Evolutionary conservation across 1,284 basidiomycete species (phyloP).

Genomic region (Boletus mariae): DNA sequence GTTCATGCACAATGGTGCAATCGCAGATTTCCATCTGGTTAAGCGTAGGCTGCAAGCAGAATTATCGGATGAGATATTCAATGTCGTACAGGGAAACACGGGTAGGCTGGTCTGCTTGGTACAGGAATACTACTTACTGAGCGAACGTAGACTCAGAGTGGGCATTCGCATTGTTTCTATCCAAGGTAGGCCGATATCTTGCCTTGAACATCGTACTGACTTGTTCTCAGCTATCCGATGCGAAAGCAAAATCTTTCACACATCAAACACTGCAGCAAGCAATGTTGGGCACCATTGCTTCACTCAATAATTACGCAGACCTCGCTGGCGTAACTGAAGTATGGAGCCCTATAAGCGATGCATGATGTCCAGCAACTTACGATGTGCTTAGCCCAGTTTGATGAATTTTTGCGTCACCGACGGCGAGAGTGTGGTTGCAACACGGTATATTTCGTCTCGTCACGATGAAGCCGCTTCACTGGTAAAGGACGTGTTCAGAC

Average conservation of each 20-base stretch:
- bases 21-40: slow-evolving; percentile 77
- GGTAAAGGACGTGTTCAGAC: slow-evolving; percentile 37
- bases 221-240: slow-evolving; percentile 66
- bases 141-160: slow-evolving; percentile 79
- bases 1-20: slow-evolving; percentile 96
- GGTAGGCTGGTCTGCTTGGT: slow-evolving; percentile 44
- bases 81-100: slow-evolving; percentile 88
- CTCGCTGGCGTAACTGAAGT: slow-evolving; percentile 73
- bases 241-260: slow-evolving; percentile 67
- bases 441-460: slow-evolving; percentile 90
- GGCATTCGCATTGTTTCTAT: slow-evolving; percentile 89
- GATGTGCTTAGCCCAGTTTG: slow-evolving; percentile 65
- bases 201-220: slow-evolving; percentile 2
- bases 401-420: slow-evolving; percentile 98
- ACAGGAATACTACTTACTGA: slow-evolving; percentile 1
- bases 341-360: slow-evolving; percentile 12
- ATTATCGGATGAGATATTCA: slow-evolving; percentile 80
- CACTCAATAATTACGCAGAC: slow-evolving; percentile 75
- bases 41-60: slow-evolving; percentile 76
- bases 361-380: slow-evolving; percentile 7
- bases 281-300: slow-evolving; percentile 82
- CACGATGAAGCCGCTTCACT: slow-evolving; percentile 92
- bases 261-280: slow-evolving; percentile 66
- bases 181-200: slow-evolving; percentile 52
- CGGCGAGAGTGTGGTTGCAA: slow-evolving; percentile 89